These are phyloP conservation scores for Fusarium lyarnte DNA, from an alignment of 2,329 filamentous ascomycete species.

Conservation along the genomic window DNA sequence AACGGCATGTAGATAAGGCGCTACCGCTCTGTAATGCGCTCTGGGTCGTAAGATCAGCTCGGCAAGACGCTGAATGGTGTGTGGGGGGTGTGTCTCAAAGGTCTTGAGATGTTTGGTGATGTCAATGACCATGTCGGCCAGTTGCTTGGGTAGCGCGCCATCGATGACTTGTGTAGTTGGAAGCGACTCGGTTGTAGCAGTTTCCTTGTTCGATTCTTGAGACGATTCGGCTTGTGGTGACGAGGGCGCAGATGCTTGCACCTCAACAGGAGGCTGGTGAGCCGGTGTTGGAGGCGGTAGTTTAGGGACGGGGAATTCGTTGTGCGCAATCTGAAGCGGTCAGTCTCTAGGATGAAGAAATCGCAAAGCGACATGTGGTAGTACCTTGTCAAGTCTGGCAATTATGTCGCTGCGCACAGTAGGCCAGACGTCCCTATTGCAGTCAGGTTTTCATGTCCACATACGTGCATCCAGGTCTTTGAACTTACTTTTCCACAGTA, in stretches of 20 bases:
- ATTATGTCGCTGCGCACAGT: slow-evolving; percentile 72
- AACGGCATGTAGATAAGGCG: slow-evolving; percentile 88
- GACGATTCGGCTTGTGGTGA: slow-evolving; percentile 56
- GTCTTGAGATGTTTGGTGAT: slow-evolving; percentile 70
- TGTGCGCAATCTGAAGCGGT: slow-evolving; percentile 71
- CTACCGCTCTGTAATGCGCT: slow-evolving; percentile 81
- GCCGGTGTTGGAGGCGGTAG: slow-evolving; percentile 57
- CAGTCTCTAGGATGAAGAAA: not conserved
- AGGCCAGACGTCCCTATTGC: slow-evolving; percentile 73
- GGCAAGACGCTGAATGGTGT: slow-evolving; percentile 90
- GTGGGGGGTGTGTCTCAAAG: slow-evolving; percentile 82
- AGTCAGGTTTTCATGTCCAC: slow-evolving; percentile 34
- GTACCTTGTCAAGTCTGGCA: slow-evolving; percentile 71
- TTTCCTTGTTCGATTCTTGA: slow-evolving; percentile 75
- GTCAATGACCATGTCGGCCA: slow-evolving; percentile 69
- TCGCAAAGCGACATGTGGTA: not conserved
- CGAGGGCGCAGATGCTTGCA: slow-evolving; percentile 57
- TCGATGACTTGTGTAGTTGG: slow-evolving; percentile 47
- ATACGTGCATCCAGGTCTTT: slow-evolving; percentile 7
- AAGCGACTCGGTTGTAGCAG: slow-evolving; percentile 58
- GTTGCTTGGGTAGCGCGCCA: slow-evolving; percentile 69
- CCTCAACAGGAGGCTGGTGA: slow-evolving; percentile 53
- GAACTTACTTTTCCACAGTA: slow-evolving; percentile 64
- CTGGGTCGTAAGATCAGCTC: slow-evolving; percentile 84
- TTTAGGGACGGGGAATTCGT: slow-evolving; percentile 78